Base-by-base conservation (phyloP, 2,329 filamentous ascomycete genomes). In the Plectosphaerella plurivora region DNA sequence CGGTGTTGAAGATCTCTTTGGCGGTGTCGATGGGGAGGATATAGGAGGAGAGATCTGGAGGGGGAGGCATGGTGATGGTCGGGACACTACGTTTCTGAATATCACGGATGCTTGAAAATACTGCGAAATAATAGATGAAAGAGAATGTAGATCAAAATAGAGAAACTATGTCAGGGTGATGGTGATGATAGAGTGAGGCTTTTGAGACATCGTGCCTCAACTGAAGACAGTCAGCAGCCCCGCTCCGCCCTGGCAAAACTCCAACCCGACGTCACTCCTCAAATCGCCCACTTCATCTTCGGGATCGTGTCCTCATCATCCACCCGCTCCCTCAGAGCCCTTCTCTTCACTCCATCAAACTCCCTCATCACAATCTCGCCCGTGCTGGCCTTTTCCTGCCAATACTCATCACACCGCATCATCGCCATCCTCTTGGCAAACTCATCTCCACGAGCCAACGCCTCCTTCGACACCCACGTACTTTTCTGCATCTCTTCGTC, bases 21-120 rank as follows among this genome's bases (percentile, higher is more conserved):
- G 67, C 64, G 10, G 63, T 62, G 39, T 57, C 57, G 15, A 60
- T 56, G 8, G 65, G 59, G 55, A 71, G 68, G 37, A 63, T 60
- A 51, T 69, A 66, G 10, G 62, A 62, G 12, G 62, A 64, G 25
- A 66, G 55, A 47, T 67, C 60, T 33, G 62, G 60, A 5, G 63
- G 63, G 2, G 60, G 58, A 14, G 56, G 56, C 56, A 57, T 56
- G 8, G 37, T 52, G 47, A 6, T 11, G 24, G 4, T 33, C 7
- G 11, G 28, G 11, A 33, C 8, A 33, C 11, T 33, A 33, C 22
- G 22, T 22, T 33, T 33, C 28, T 33, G 28, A 2, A 3, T 33
- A 33, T 33, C 28, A 33, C 28, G 28, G 28, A 10, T 33, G 28
- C 28, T 33, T 33, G 22, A 5, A 22, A 33, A 33, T 33, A 3